Base-by-base conservation (phyloP, 192 early-diverging fungal species). In the Mortierella antarctica region DNA sequence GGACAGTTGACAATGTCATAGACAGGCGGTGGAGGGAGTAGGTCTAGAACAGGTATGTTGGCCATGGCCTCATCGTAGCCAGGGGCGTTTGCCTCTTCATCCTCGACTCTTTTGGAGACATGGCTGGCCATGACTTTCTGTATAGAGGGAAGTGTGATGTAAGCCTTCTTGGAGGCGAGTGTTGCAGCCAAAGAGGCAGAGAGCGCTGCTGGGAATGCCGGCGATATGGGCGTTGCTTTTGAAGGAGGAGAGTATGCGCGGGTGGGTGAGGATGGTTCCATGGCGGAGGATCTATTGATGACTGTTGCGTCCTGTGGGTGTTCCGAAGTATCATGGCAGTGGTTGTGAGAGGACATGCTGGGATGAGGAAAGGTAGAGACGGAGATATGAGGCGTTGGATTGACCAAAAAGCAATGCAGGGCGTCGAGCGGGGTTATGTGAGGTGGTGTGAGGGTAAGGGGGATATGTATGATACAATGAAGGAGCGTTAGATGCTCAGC, bases 1-100 rank as follows among this genome's bases (percentile, higher is more conserved):
- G 88, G 73, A 41, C 80, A 86, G 39, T 84, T 81, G 48, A 78
- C 87, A 57, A 89, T 84, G 60, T 88, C 83, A 31, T 80, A 80
- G 18, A 80, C 77, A 6, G 77, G 77, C 2, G 77, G 77, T 15
- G 77, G 77, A 5, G 77, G 77, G 12, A 80, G 54, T 0, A 71
- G 60, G 70, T 80, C 77, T 18, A 80, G 69, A 41, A n/a, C 77
- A 11, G 77, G 77, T 67, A 80, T 80, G 45, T 67, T 80, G 58
- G 70, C 69, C 18, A 72, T 72, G 6, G 77, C 52, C 18, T 80
- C 69, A 18, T 80, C 77, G 41, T 80, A 72, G 15, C 65, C 77
- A 1, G 77, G 77, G 39, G 65, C 70, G 12, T 53, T 58, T 46
- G 52, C 65, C 39, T 80, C 59, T 20, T 72, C 57, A 23, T 80